A percentile compares a stretch with the other conserved stretches of the same genome.
Conservation (phyloP, 2,329 filamentous ascomycete genomes). For the Aschersonia sp. region DNA sequence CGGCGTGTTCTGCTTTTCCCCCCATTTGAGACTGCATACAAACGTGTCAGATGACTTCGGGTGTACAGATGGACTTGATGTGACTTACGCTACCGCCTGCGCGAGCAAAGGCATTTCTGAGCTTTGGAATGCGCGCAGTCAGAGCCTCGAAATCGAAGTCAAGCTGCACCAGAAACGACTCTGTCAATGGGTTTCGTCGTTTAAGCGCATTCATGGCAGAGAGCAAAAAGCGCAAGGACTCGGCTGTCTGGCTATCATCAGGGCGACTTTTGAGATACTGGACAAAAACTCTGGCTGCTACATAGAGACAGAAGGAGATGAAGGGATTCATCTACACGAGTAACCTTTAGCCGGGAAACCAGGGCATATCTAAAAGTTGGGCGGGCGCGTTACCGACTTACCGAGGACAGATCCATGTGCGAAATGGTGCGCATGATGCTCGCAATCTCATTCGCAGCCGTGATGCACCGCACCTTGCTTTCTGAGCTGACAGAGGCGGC, state of each 20-base stretch:
- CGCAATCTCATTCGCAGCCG: conserved; percentile 84
- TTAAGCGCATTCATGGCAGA: conserved; percentile 84
- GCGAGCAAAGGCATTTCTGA: conserved; percentile 39
- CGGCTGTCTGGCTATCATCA: conserved; percentile 61
- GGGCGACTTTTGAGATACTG: conserved; percentile 93
- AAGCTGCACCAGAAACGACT: conserved; percentile 86
- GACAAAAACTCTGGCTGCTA: conserved; percentile 88
- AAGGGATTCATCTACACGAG: conserved; percentile 73
- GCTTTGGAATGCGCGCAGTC: conserved; percentile 43
- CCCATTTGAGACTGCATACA: neutral
- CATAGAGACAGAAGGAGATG: conserved; percentile 88
- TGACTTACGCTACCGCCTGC: conserved; percentile 34
- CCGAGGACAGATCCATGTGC: conserved; percentile 69
- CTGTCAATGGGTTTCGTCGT: conserved; percentile 75
- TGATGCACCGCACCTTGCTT: conserved; percentile 85
- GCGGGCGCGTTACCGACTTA: conserved; percentile 29
- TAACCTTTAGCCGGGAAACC: neutral
- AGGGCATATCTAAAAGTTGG: neutral
- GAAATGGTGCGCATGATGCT: conserved; percentile 92
- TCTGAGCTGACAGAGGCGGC: conserved; percentile 66
- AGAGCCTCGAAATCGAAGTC: conserved; percentile 79
- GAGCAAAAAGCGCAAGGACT: conserved; percentile 80
- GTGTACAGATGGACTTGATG: neutral
- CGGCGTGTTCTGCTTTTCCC: too few relatives aligned
- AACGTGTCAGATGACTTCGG: neutral